Evolutionary conservation across 805 yeast species (phyloP).

Genomic region (Teunomyces panamensis): DNA sequence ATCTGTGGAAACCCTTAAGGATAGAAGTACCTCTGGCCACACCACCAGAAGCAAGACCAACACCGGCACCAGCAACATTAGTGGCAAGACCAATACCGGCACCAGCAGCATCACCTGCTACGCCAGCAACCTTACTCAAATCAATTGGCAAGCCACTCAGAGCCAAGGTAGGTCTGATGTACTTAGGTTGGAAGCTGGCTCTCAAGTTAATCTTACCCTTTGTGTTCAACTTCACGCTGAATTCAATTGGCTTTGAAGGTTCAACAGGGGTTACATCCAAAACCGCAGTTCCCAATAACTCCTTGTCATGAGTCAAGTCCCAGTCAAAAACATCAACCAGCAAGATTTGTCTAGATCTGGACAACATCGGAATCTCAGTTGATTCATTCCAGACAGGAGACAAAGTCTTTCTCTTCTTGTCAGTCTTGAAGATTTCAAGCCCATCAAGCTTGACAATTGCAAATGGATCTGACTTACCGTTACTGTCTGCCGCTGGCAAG

Average conservation of each 20-base stretch:
- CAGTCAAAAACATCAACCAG: conserved; percentile 61
- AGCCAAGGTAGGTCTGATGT: conserved; percentile 58
- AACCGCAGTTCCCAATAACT: conserved; percentile 50
- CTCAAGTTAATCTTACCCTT: conserved; percentile 59
- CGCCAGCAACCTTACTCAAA: conserved; percentile 29
- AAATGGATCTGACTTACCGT: conserved; percentile 78
- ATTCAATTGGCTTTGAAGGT: conserved; percentile 43
- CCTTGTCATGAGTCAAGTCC: conserved; percentile 75
- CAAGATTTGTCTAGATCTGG: conserved; percentile 56
- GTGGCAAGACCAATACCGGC: conserved; percentile 16
- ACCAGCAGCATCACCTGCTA: conserved; percentile 18
- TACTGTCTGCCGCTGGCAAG: conserved; percentile 59
- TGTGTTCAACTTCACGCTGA: conserved; percentile 54
- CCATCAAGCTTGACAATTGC: conserved; percentile 54
- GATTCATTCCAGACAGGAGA: conserved; percentile 77
- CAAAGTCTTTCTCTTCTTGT: conserved; percentile 61
- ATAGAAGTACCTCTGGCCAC: conserved; percentile 46
- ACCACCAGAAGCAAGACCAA: conserved; percentile 44
- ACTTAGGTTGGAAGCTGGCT: conserved; percentile 61
- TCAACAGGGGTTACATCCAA: conserved; percentile 50
- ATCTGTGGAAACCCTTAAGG: conserved; percentile 30
- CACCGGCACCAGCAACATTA: conserved; percentile 22
- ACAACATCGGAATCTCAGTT: conserved; percentile 55
- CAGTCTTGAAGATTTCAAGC: conserved; percentile 53
- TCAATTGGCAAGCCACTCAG: conserved; percentile 40